A percentile compares a stretch with the other conserved stretches of the same genome.
Evolutionary conservation across 2,329 filamentous ascomycete genomes (phyloP).

Genomic region (Xylaria sp.): DNA sequence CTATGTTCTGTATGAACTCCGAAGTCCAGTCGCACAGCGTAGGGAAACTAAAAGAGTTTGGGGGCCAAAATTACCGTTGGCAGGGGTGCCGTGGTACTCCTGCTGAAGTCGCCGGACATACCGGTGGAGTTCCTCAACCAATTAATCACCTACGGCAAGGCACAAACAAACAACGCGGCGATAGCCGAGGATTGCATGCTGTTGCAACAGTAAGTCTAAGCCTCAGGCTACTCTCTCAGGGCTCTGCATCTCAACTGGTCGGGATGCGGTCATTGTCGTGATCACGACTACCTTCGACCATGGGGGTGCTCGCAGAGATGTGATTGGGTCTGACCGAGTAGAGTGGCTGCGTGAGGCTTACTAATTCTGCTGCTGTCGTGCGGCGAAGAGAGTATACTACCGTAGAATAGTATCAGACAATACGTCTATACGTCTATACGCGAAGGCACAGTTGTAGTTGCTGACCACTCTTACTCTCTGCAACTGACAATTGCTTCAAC

Average conservation of each 20-base stretch:
- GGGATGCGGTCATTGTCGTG: not conserved
- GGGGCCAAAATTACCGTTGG: slow-evolving; percentile 7
- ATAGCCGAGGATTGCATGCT: not conserved
- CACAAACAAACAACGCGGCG: not conserved
- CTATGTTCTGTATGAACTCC: not conserved
- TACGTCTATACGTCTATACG: no score
- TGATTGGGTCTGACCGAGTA: not conserved
- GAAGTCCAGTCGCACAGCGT: not conserved
- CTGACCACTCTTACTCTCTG: no score
- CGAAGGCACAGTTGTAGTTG: no score
- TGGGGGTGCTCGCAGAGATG: not conserved
- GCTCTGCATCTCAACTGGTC: slow-evolving; percentile 9
- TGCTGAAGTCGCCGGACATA: slow-evolving; percentile 15
- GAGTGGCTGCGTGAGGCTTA: not conserved
- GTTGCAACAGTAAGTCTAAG: slow-evolving; percentile 13
- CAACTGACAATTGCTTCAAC: no score
- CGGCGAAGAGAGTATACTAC: no score
- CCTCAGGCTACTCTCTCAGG: slow-evolving; percentile 11
- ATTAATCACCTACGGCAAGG: not conserved
- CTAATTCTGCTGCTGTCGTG: not conserved
- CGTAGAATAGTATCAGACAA: no score
- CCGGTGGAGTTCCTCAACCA: slow-evolving; percentile 9
- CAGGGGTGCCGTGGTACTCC: slow-evolving; percentile 8
- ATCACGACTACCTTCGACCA: not conserved
- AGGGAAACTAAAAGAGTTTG: slow-evolving; percentile 14